phyloP scores from a whole-genome alignment of 345 rosid genomes.

The Pugionium cornutum region DNA sequence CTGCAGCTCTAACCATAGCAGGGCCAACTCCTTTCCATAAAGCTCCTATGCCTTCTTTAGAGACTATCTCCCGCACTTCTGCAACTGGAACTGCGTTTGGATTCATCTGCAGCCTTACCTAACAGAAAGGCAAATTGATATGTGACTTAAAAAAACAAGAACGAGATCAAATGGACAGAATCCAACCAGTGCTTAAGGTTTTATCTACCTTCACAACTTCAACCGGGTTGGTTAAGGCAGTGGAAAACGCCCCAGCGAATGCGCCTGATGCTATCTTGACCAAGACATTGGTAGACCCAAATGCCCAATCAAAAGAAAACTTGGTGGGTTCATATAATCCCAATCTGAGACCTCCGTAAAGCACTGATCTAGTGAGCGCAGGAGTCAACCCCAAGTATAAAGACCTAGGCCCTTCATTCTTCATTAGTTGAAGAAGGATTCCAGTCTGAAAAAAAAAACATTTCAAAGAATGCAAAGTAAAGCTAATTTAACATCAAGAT shows the following conservation, averaged over 20 bases:
- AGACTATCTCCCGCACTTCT: conserved; percentile 59
- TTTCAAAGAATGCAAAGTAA: not conserved
- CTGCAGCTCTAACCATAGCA: conserved; percentile 86
- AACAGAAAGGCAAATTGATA: conserved; percentile 30
- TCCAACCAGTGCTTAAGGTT: not conserved
- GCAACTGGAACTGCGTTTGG: conserved; percentile 48
- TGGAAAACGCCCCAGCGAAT: conserved; percentile 73
- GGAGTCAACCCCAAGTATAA: conserved; percentile 77
- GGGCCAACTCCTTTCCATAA: conserved; percentile 99
- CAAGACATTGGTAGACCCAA: conserved; percentile 73
- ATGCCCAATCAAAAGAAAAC: conserved; percentile 64
- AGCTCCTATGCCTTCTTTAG: conserved; percentile 75
- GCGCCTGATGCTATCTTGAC: conserved; percentile 83
- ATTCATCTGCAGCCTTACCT: conserved; percentile 90
- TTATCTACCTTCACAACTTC: conserved; percentile 80
- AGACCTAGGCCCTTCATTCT: conserved; percentile 68
- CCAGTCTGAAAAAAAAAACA: conserved; percentile 48
- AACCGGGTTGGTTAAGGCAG: conserved; percentile 78
- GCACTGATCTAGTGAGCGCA: conserved; percentile 73
- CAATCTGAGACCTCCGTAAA: conserved; percentile 87
- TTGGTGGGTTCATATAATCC: conserved; percentile 92
- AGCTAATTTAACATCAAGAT: conserved; percentile 7
- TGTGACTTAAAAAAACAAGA: conserved; percentile 14
- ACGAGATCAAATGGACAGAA: conserved; percentile 16
- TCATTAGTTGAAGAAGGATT: conserved; percentile 53